phyloP scores from a whole-genome alignment of 2,329 filamentous ascomycete species.

The Ceratocystis cacaofunesta region DNA sequence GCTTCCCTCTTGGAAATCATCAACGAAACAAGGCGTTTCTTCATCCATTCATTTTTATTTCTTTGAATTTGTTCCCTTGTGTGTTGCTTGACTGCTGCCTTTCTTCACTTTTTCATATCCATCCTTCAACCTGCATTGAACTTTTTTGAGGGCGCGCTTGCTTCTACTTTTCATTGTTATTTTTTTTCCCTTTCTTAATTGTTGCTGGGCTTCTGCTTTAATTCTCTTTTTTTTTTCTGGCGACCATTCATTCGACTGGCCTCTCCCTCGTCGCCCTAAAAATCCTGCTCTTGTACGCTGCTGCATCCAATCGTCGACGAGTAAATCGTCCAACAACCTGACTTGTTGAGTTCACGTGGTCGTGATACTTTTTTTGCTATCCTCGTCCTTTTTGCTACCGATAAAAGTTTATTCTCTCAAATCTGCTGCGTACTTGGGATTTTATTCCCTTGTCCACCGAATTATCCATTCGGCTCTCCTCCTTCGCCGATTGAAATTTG shows the following conservation, averaged over 20 bases:
- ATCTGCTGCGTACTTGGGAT: neutral
- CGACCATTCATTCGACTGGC: neutral
- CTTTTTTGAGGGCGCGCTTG: conserved; percentile 8
- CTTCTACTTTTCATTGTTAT: conserved; percentile 4
- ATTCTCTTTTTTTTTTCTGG: neutral
- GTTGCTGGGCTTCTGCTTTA: conserved; percentile 7
- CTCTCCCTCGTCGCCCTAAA: neutral
- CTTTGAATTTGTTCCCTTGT: neutral
- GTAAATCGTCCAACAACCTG: too few relatives aligned
- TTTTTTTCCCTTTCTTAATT: neutral
- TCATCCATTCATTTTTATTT: conserved; percentile 11
- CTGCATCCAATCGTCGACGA: neutral
- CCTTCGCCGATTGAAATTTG: neutral
- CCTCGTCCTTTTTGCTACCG: neutral
- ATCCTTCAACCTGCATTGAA: conserved; percentile 7
- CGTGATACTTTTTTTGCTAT: neutral
- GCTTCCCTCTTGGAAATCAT: neutral
- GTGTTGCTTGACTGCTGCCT: neutral
- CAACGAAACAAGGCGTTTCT: conserved; percentile 5
- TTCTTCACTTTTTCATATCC: conserved; percentile 4
- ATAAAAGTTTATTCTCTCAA: neutral
- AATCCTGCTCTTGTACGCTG: too few relatives aligned
- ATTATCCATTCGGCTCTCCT: neutral
- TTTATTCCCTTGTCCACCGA: neutral
- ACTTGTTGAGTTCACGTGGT: too few relatives aligned